These are phyloP conservation scores for Trichosporon asahii DNA, from an alignment of 1,284 basidiomycete species.

Conservation along the genomic window DNA sequence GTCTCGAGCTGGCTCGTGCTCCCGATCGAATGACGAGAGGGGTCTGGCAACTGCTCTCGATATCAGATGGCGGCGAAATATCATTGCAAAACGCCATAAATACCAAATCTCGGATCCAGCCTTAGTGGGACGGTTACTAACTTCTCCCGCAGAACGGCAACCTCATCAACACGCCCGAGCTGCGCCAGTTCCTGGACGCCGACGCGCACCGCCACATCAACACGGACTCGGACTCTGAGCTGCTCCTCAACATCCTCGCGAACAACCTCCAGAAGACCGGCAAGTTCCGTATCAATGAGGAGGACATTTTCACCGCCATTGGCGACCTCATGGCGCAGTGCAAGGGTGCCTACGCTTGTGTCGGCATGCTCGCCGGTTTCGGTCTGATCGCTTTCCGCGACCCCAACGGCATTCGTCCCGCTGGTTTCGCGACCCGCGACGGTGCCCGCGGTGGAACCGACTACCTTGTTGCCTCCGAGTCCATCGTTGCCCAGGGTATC, in stretches of 20 bases:
- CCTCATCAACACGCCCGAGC: slow-evolving; percentile 83
- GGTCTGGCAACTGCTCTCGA: background rate
- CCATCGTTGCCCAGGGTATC: slow-evolving; percentile 89
- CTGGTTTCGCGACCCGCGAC: slow-evolving; percentile 70
- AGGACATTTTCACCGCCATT: slow-evolving; percentile 96
- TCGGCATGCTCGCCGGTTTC: slow-evolving; percentile 97
- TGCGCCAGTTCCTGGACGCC: slow-evolving; percentile 90
- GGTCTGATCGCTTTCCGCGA: slow-evolving; percentile 98
- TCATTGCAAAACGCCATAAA: background rate
- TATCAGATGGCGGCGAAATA: background rate
- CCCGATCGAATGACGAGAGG: background rate
- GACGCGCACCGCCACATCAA: slow-evolving; percentile 98
- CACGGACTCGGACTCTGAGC: slow-evolving; percentile 96
- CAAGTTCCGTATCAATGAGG: slow-evolving; percentile 98
- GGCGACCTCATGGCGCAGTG: slow-evolving; percentile 82
- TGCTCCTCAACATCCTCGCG: slow-evolving; percentile 95
- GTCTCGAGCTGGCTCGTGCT: background rate
- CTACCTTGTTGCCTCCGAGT: slow-evolving; percentile 92
- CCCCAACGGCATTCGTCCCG: slow-evolving; percentile 95
- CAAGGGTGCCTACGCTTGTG: slow-evolving; percentile 92
- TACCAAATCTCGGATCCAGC: background rate
- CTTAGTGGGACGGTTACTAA: background rate
- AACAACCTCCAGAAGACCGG: slow-evolving; percentile 97
- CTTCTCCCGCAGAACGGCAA: slow-evolving; percentile 78
- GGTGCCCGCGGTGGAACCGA: slow-evolving; percentile 61